These are phyloP conservation scores for Nicotiana tabacum DNA, from an alignment of 257 asterid species.

Conservation along the genomic window DNA sequence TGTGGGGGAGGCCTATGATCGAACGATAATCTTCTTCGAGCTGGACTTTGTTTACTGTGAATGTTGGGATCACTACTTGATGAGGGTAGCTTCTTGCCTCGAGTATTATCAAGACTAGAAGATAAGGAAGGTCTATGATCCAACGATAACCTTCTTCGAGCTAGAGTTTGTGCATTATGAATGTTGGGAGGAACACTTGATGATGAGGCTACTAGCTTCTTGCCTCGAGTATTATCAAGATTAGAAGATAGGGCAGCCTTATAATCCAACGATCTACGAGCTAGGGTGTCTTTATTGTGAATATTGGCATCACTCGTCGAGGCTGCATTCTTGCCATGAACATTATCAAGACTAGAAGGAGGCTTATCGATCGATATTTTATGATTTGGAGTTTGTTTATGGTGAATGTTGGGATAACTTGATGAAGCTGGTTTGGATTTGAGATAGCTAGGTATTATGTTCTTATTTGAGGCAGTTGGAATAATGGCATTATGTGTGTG, in stretches of 20 bases:
- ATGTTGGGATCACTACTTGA: slow-evolving; percentile 5
- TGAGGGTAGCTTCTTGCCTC: slow-evolving; percentile 25
- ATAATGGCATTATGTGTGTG: slow-evolving; percentile 7
- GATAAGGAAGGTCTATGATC: slow-evolving; percentile 41
- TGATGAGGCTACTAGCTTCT: slow-evolving; percentile 20
- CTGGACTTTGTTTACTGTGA: neutral
- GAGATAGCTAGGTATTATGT: slow-evolving; percentile 41
- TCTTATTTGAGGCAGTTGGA: slow-evolving; percentile 25
- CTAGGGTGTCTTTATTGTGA: neutral
- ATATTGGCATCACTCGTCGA: slow-evolving; percentile 7
- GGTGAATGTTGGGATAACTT: neutral
- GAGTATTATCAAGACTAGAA: slow-evolving; percentile 12
- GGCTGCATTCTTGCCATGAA: slow-evolving; percentile 26
- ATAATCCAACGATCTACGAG: slow-evolving; percentile 48
- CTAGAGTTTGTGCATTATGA: slow-evolving; percentile 2
- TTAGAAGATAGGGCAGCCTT: slow-evolving; percentile 35
- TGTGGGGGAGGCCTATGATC: slow-evolving; percentile 44
- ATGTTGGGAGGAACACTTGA: slow-evolving; percentile 12
- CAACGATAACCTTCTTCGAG: slow-evolving; percentile 43
- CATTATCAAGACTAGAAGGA: neutral
- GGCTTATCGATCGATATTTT: neutral
- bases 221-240: slow-evolving; percentile 19
- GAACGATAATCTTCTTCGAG: slow-evolving; percentile 44
- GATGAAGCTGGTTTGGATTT: slow-evolving; percentile 29
- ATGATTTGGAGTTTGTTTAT: neutral